Base-by-base conservation (phyloP, 1,284 basidiomycete species). In the Ceratobasidium sp. region DNA sequence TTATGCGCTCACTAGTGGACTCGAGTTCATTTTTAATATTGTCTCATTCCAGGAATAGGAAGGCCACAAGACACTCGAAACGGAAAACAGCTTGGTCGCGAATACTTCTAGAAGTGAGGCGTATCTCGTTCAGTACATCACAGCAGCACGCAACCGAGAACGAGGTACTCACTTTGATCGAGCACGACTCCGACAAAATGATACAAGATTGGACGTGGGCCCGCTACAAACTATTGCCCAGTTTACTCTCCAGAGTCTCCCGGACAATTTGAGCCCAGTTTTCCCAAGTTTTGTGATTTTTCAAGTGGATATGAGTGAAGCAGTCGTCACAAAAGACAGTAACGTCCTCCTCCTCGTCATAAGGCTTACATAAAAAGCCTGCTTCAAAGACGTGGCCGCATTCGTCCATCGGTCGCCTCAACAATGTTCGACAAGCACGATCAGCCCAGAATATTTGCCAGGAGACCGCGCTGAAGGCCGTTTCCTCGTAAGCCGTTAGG, bases 361-460 rank as follows among this genome's bases (percentile, higher is more conserved):
- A 71, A 19, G 54, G 68, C 22, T 59, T 71, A 31, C 68, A 59
- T 41, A 71, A 59, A 43, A 71, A 71, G n/a, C 68, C 54, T 31
- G 58, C 22, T 54, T 71, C 43, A 39, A 71, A 59, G 22, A 71
- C 39, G 4, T 59, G 68, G 31, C 3, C 68, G 41, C 54, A 71
- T 16, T 59, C 29, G 27, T 46, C 41, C 68, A 71, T 31, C 4
- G 68, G 53, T 37, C 41, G n/a, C 27, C 54, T 49, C 39, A 48
- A 19, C 14, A 71, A 19, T 4, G 22, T 27, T 7, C 31, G 31
- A 19, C 16, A 43, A 22, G 54, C 54, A 4, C 41, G 68, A n/a
- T 71, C 37, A 8, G 53, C 68, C 68, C 68, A 71, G 43, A 56
- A 69, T 29, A 51, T 37, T 31, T 69, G 65, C 65, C 65, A 69